These are phyloP conservation scores for Apophysomyces elegans DNA, from an alignment of 371 early-diverging fungal genomes.

Conservation along the genomic window DNA sequence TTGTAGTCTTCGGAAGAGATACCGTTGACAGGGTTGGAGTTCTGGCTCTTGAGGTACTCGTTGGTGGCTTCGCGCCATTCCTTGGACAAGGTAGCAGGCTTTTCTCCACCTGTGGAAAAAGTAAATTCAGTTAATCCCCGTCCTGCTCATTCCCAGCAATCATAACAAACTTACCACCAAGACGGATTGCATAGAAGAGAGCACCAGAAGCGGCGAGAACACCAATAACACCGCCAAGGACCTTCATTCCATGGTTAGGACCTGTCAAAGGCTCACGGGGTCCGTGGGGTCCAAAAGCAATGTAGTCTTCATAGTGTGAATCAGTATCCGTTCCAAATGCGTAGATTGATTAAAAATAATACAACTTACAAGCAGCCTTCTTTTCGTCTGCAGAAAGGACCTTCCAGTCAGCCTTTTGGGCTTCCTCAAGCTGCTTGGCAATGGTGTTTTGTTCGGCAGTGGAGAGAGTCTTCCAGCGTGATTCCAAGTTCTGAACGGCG, in stretches of 20 bases:
- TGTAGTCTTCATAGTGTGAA: constrained; percentile 61
- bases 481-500: constrained; percentile 73
- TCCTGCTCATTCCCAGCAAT: constrained; percentile 6
- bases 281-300: constrained; percentile 95
- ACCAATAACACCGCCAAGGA: constrained; percentile 69
- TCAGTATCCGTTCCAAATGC: neutral
- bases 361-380: constrained; percentile 84
- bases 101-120: constrained; percentile 56
- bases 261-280: constrained; percentile 81
- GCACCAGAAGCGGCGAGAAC: constrained; percentile 62
- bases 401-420: constrained; percentile 96
- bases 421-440: constrained; percentile 78
- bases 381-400: constrained; percentile 89
- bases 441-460: constrained; percentile 85
- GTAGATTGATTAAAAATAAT: neutral
- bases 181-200: constrained; percentile 72
- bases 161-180: constrained; percentile 62
- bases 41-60: constrained; percentile 79
- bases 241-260: constrained; percentile 77
- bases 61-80: constrained; percentile 95
- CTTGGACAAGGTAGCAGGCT: constrained; percentile 77
- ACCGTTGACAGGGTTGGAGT: constrained; percentile 92
- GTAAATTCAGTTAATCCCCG: constrained; percentile 12
- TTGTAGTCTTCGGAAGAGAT: constrained; percentile 84
- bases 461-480: constrained; percentile 87